Evolutionary conservation across 2,329 filamentous ascomycete species (phyloP), one percentile per base, ranked within the genome.

Genomic region (Chlorencoelia australis): DNA sequence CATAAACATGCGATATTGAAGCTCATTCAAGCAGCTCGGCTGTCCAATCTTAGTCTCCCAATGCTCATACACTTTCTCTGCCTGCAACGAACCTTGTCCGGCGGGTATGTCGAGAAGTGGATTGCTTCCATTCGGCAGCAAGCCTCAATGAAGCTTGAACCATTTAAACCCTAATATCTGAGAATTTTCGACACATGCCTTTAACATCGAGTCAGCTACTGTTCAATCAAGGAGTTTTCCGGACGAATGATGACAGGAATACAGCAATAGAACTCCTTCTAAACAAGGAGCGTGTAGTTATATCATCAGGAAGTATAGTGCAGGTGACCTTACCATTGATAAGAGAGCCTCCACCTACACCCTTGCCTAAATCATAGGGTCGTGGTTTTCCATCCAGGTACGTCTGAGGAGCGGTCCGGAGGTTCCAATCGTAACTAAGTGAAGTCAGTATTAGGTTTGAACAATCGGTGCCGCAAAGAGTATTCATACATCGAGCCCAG

Each of bases 311-410:
- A n/a, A n/a, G n/a, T n/a, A n/a, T n/a, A n/a, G n/a, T n/a, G n/a
- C n/a, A n/a, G n/a, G n/a, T n/a, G n/a, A n/a, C n/a, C 49, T 63
- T 59, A n/a, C 57, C 61, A 49, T 67, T 66, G 32, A 67, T 49
- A 4, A 57, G 53, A 11, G 55, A 59, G 4, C 63, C 59, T 6
- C 64, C 64, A 13, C 63, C 61, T 31, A 44, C 33, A 26, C 44
- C 47, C 21, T 47, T 40, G 4, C 40, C 49, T 30, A 48, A 37
- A 31, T 51, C 41, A 25, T 47, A 46, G 13, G 48, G 42, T 11
- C 49, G 41, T 13, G 42, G 33, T 29, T 40, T 35, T 7, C 49
- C 46, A 40, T 51, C 49, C 9, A 53, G 47, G 28, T 35, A 47
- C 24, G 58, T 58, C 50, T 65, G 61, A 3, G 60, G 56, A 7